phyloP scores from a whole-genome alignment of 768 basidiomycete species.

The Tricholoma furcatifolium region DNA sequence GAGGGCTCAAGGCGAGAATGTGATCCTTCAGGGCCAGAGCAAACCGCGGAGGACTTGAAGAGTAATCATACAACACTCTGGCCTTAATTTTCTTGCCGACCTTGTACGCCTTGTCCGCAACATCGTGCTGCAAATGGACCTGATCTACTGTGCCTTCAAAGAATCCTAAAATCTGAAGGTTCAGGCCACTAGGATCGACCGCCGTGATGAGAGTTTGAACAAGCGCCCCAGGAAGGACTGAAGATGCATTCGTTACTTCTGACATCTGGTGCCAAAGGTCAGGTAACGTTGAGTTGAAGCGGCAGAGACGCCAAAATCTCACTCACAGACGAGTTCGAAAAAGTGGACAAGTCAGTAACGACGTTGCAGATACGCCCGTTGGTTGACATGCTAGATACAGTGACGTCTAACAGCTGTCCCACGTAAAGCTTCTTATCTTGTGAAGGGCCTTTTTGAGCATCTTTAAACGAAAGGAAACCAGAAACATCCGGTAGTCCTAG shows the following conservation, averaged over 20 bases:
- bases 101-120: slow-evolving; percentile 45
- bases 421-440: slow-evolving; percentile 41
- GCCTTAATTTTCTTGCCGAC: slow-evolving; percentile 79
- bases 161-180: slow-evolving; percentile 87
- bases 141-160: slow-evolving; percentile 89
- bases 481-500: slow-evolving; percentile 76
- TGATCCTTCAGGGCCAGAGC: slow-evolving; percentile 77
- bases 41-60: slow-evolving; percentile 76
- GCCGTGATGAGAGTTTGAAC: slow-evolving; percentile 83
- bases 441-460: slow-evolving; percentile 44
- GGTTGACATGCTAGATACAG: slow-evolving; percentile 64
- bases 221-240: slow-evolving; percentile 82
- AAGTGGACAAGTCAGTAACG: slow-evolving; percentile 45
- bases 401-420: slow-evolving; percentile 67
- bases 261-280: slow-evolving; percentile 46
- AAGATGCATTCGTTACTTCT: slow-evolving; percentile 76
- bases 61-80: slow-evolving; percentile 79
- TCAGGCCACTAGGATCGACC: slow-evolving; percentile 70
- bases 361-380: slow-evolving; percentile 83
- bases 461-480: slow-evolving; percentile 84
- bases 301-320: slow-evolving; percentile 6
- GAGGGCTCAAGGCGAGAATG: slow-evolving; percentile 53
- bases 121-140: slow-evolving; percentile 62
- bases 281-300: neutral
- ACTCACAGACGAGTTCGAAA: slow-evolving; percentile 58